Evolutionary conservation across 1,284 basidiomycete species (phyloP).

Genomic region (Cystobasidium sp.): DNA sequence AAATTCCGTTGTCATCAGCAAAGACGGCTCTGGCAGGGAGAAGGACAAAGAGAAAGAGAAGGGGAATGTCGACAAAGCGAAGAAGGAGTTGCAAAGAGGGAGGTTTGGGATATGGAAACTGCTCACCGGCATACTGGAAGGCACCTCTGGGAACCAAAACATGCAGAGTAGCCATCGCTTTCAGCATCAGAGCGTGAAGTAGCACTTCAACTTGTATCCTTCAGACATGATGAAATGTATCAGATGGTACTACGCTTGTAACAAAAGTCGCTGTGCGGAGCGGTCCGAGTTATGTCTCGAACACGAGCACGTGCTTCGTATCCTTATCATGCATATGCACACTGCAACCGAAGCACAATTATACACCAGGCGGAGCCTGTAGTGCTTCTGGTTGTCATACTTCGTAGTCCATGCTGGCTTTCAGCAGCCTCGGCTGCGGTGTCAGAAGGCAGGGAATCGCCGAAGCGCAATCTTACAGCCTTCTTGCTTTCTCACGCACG

Average conservation of each 20-base stretch:
- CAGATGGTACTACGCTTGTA: not conserved
- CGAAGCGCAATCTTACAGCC: no score
- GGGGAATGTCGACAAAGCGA: not conserved
- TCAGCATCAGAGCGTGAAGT: conserved; percentile 20
- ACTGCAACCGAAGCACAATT: no score
- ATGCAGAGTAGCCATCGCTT: conserved; percentile 23
- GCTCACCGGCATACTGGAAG: conserved; percentile 34
- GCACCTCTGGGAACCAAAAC: conserved; percentile 12
- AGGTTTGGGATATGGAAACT: conserved; percentile 42
- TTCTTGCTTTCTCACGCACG: no score
- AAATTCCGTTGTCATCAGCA: not conserved
- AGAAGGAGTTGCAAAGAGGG: conserved; percentile 30
- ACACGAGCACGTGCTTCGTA: no score
- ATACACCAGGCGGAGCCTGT: no score
- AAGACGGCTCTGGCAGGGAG: not conserved
- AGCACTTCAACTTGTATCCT: not conserved
- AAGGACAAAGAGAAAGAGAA: not conserved
- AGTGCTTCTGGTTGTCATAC: no score
- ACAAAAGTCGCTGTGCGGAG: not conserved
- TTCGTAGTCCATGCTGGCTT: no score
- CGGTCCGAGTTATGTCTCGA: no score
- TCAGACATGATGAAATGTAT: not conserved
- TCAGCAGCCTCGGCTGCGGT: no score
- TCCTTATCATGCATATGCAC: no score
- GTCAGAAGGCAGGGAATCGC: no score